These are phyloP conservation scores for Huiozyma naganishii DNA, from an alignment of 805 yeast species.

Conservation along the genomic window DNA sequence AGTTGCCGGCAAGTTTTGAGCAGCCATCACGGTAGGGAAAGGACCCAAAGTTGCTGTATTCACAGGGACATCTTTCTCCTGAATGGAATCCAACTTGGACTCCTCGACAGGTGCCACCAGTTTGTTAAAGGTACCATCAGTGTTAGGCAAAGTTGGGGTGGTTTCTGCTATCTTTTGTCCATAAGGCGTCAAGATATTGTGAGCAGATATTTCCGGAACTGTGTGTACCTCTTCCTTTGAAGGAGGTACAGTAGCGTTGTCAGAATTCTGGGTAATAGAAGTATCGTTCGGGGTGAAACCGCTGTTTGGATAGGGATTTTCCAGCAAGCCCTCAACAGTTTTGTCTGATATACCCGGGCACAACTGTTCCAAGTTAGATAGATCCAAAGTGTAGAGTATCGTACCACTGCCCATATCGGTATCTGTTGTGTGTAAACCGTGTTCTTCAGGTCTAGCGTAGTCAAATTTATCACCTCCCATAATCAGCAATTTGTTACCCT, in stretches of 20 bases:
- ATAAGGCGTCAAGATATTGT: conserved; percentile 24
- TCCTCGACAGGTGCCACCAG: background rate
- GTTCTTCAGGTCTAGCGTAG: conserved; percentile 40
- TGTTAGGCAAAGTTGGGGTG: conserved; percentile 5
- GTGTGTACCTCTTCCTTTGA: conserved; percentile 1
- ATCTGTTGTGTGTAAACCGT: conserved; percentile 42
- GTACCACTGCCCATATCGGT: conserved; percentile 47
- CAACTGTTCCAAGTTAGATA: conserved; percentile 27
- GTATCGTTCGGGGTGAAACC: no score
- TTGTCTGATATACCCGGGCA: conserved; percentile 29
- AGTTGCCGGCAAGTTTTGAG: no score
- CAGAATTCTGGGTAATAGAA: no score
- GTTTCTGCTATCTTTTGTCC: conserved; percentile 7
- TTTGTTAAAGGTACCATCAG: background rate
- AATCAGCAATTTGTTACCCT: conserved; percentile 57
- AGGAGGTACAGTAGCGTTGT: no score
- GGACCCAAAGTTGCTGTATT: no score
- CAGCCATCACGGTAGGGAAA: no score
- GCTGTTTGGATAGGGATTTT: no score
- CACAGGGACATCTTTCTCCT: no score
- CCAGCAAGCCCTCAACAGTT: background rate
- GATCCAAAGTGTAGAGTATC: conserved; percentile 54
- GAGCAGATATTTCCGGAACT: conserved; percentile 3
- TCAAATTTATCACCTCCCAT: conserved; percentile 90
- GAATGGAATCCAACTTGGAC: background rate